Evolutionary conservation across 768 basidiomycete species (phyloP).

Genomic region (Chalciporus chontae): DNA sequence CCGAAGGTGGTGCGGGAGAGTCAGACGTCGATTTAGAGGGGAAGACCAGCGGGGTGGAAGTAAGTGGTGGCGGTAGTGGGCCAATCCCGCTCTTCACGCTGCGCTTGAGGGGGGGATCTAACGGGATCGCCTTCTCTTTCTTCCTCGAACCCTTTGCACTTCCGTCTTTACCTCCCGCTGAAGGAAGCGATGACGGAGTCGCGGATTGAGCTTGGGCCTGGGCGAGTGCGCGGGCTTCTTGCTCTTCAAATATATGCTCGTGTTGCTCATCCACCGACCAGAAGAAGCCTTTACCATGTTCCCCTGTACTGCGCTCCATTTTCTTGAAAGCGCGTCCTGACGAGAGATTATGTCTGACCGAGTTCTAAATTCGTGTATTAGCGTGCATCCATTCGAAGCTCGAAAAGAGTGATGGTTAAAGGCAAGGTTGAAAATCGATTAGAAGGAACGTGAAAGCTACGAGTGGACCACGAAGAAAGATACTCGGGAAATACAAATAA

Average conservation of each 20-base stretch:
- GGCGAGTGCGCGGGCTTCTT: constrained; percentile 50
- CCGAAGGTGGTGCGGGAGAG: not conserved
- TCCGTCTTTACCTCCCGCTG: constrained; percentile 35
- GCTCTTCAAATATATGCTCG: constrained; percentile 66
- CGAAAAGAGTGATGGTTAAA: not conserved
- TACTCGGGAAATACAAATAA: not conserved
- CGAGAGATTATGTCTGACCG: constrained; percentile 93
- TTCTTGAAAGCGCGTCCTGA: constrained; percentile 91
- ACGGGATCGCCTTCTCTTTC: constrained; percentile 53
- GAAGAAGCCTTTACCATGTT: constrained; percentile 88
- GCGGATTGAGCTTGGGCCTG: constrained; percentile 29
- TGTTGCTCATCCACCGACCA: constrained; percentile 85
- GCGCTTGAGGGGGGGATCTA: constrained; percentile 66
- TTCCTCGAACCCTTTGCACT: constrained; percentile 38
- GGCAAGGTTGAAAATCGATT: not conserved
- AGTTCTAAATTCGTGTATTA: constrained; percentile 54
- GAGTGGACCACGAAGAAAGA: not conserved
- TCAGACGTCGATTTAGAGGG: constrained; percentile 32
- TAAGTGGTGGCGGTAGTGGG: constrained; percentile 65
- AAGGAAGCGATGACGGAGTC: constrained; percentile 11
- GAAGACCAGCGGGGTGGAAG: constrained; percentile 56
- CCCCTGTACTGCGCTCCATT: constrained; percentile 78
- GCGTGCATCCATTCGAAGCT: constrained; percentile 1
- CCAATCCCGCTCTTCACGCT: constrained; percentile 61
- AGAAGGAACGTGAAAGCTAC: not conserved